Conservation (phyloP, 352 stramenopile species). For the Phytophthora meadii region DNA sequence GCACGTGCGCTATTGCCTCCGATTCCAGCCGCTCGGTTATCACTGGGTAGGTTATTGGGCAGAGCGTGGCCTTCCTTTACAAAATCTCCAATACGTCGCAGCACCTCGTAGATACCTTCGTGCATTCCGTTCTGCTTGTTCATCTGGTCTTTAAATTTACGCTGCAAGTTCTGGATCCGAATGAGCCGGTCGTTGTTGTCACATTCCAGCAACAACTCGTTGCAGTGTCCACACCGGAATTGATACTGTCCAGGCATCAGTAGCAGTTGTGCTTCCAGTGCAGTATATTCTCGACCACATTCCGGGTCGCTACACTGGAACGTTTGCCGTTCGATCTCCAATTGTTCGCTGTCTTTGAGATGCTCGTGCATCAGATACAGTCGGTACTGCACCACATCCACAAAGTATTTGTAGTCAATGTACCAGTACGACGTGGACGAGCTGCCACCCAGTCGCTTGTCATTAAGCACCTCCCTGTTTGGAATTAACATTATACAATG, state of each 20-base stretch:
- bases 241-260: conserved; percentile 85
- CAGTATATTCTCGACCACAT: conserved; percentile 88
- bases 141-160: conserved; percentile 91
- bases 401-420: conserved; percentile 94
- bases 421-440: conserved; percentile 92
- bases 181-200: conserved; percentile 87
- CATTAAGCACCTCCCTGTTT: conserved; percentile 84
- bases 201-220: conserved; percentile 84
- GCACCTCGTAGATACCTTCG: conserved; percentile 87
- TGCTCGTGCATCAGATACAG: conserved; percentile 90
- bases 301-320: conserved; percentile 88
- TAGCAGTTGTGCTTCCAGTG: conserved; percentile 82
- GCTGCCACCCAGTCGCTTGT: conserved; percentile 84
- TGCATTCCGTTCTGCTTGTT: conserved; percentile 87
- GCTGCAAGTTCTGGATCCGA: conserved; percentile 78
- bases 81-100: conserved; percentile 82
- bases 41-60: conserved; percentile 85
- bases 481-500: not conserved
- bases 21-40: conserved; percentile 83
- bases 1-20: conserved; percentile 72
- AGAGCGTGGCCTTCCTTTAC: conserved; percentile 78
- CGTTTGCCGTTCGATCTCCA: conserved; percentile 89
- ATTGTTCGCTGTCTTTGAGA: conserved; percentile 84
- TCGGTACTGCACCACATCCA: conserved; percentile 89
- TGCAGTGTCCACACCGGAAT: conserved; percentile 89